These are phyloP conservation scores for Daldinia concentrica DNA, from an alignment of 495 filamentous ascomycete species.

Conservation along the genomic window DNA sequence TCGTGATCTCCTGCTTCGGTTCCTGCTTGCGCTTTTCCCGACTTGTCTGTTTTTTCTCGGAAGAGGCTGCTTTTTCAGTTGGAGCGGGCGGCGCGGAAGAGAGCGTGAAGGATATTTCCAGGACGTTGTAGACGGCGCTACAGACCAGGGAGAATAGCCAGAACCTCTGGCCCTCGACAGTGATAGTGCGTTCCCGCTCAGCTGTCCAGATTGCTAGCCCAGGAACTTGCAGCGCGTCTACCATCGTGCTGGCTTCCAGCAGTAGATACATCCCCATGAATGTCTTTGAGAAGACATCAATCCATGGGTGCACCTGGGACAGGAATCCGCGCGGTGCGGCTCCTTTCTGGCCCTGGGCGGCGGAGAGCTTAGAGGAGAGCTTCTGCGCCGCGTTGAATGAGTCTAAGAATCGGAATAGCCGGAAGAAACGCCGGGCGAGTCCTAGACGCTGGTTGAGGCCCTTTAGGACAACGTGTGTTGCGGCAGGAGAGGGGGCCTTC, in stretches of 20 bases:
- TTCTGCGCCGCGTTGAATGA: conserved; percentile 61
- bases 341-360: neutral
- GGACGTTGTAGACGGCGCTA: conserved; percentile 34
- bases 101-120: conserved; percentile 40
- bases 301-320: conserved; percentile 32
- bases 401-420: conserved; percentile 70
- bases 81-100: conserved; percentile 28
- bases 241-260: conserved; percentile 55
- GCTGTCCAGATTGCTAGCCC: conserved; percentile 53
- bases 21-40: conserved; percentile 18
- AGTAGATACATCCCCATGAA: conserved; percentile 61
- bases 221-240: conserved; percentile 58
- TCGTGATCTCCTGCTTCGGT: conserved; percentile 22
- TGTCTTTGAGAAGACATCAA: conserved; percentile 51
- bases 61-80: neutral
- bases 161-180: conserved; percentile 68
- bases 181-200: conserved; percentile 36
- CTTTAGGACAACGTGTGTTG: conserved; percentile 31
- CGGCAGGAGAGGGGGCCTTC: conserved; percentile 7
- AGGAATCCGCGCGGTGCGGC: neutral
- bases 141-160: conserved; percentile 68
- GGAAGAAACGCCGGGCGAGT: conserved; percentile 65
- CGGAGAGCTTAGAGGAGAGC: conserved; percentile 27
- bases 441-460: conserved; percentile 45
- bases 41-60: neutral